Percentiles rank a stretch among this genome's conserved stretches.
Evolutionary conservation across 352 stramenopile genomes (phyloP).

Genomic region (Phytophthora sp.): DNA sequence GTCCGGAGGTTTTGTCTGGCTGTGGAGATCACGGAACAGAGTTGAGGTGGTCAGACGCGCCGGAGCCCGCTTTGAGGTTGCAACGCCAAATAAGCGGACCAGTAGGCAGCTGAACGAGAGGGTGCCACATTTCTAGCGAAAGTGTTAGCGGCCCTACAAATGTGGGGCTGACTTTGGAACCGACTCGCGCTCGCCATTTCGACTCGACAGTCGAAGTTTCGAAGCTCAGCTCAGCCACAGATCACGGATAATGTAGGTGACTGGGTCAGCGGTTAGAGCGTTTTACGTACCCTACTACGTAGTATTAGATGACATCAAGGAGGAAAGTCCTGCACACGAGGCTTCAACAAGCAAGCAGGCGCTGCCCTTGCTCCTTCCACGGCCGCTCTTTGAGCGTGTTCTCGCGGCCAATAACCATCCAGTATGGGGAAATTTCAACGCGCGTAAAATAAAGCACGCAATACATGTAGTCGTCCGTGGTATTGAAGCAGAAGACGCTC

Average conservation of each 20-base stretch:
- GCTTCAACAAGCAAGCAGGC: constrained; percentile 1
- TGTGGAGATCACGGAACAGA: constrained; percentile 11
- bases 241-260: not conserved
- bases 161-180: too few relatives aligned
- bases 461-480: not conserved
- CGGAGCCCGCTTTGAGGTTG: constrained; percentile 16
- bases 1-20: constrained; percentile 9
- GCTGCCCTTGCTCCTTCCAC: constrained; percentile 13
- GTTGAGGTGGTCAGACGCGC: constrained; percentile 26
- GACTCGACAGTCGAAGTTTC: not conserved
- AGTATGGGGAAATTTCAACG: not conserved
- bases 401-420: constrained; percentile 7
- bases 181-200: too few relatives aligned
- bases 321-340: constrained; percentile 2
- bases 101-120: constrained; percentile 12
- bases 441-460: constrained; percentile 5
- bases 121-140: too few relatives aligned
- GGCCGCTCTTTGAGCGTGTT: constrained; percentile 7
- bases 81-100: constrained; percentile 20
- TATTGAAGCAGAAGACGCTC: not conserved
- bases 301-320: not conserved
- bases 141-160: too few relatives aligned
- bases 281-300: not conserved
- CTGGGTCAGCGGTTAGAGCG: constrained; percentile 11
- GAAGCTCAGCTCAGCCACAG: not conserved